These are phyloP conservation scores for Phylloporus scabripes DNA, from an alignment of 768 basidiomycete species.

Conservation along the genomic window DNA sequence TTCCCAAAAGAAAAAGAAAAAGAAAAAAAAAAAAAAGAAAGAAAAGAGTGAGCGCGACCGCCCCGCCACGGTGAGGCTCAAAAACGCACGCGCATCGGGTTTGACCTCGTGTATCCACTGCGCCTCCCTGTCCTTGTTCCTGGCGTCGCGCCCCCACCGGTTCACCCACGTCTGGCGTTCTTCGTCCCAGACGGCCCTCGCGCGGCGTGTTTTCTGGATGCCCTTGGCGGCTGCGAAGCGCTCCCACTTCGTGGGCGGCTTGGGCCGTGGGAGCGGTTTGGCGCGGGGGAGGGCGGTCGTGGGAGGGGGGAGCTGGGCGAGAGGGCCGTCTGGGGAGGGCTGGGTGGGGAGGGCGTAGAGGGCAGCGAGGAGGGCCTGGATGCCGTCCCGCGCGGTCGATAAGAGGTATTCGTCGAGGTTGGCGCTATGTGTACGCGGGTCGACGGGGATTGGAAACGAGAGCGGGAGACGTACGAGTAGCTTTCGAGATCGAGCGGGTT, in stretches of 20 bases:
- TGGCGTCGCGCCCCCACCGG: conserved; percentile 84
- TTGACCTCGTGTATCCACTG: conserved; percentile 95
- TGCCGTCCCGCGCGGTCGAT: conserved; percentile 72
- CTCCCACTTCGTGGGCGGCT: conserved; percentile 95
- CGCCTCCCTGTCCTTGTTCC: conserved; percentile 80
- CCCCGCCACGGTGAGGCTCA: no score
- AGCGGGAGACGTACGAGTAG: conserved; percentile 58
- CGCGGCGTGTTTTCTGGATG: conserved; percentile 72
- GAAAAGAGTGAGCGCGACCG: no score
- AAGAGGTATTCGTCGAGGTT: conserved; percentile 79
- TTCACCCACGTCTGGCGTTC: conserved; percentile 90
- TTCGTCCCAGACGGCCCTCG: conserved; percentile 89
- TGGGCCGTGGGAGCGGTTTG: conserved; percentile 90
- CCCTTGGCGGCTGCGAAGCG: conserved; percentile 92
- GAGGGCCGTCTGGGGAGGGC: conserved; percentile 72
- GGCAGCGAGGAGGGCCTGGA: conserved; percentile 71
- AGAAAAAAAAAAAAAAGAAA: neutral
- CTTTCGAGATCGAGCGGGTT: conserved; percentile 81
- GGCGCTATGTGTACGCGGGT: conserved; percentile 42
- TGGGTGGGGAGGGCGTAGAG: conserved; percentile 81
- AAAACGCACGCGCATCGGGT: conserved; percentile 21
- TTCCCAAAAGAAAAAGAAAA: neutral
- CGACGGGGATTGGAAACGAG: neutral
- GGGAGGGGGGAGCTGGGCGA: conserved; percentile 75
- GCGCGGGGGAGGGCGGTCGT: conserved; percentile 77